phyloP scores from a whole-genome alignment of 2,329 filamentous ascomycete genomes.

The Elsinoe fawcettii region DNA sequence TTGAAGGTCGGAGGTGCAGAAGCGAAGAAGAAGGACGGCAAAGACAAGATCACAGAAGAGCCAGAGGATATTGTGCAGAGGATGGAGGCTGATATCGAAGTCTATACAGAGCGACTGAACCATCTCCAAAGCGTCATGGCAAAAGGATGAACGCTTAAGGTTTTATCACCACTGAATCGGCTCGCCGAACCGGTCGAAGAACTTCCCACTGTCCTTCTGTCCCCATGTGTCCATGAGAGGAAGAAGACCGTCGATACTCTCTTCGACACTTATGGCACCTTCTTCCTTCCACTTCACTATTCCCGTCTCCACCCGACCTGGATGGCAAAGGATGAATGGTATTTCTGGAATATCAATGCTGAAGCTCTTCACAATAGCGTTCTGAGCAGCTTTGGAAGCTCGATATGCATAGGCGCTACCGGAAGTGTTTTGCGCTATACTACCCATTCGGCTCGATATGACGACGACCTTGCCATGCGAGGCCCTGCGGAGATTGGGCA shows the following conservation, averaged over 20 bases:
- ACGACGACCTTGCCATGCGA: conserved; percentile 32
- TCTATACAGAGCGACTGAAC: conserved; percentile 14
- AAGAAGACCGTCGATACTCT: conserved; percentile 36
- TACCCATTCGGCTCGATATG: conserved; percentile 41
- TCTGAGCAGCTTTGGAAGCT: conserved; percentile 41
- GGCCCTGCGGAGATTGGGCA: conserved; percentile 29
- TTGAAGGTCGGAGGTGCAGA: conserved; percentile 40
- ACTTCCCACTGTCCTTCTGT: conserved; percentile 31
- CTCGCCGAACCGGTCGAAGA: conserved; percentile 39
- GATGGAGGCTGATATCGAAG: conserved; percentile 16
- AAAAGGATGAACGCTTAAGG: conserved; percentile 5
- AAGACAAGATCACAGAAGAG: conserved; percentile 9
- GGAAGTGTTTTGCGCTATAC: conserved; percentile 32
- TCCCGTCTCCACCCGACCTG: conserved; percentile 39
- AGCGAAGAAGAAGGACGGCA: conserved; percentile 1
- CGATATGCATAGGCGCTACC: conserved; percentile 42
- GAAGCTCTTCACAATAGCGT: conserved; percentile 39
- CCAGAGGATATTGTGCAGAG: conserved; percentile 16
- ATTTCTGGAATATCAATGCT: conserved; percentile 38
- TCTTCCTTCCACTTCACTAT: conserved; percentile 40
- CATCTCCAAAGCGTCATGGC: conserved; percentile 16
- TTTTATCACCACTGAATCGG: conserved; percentile 36
- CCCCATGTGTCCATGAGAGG: conserved; percentile 31
- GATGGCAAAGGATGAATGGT: conserved; percentile 37
- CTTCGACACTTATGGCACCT: conserved; percentile 36